Conservation (phyloP, 352 stramenopile species). For the Globisporangium uncinulatum region DNA sequence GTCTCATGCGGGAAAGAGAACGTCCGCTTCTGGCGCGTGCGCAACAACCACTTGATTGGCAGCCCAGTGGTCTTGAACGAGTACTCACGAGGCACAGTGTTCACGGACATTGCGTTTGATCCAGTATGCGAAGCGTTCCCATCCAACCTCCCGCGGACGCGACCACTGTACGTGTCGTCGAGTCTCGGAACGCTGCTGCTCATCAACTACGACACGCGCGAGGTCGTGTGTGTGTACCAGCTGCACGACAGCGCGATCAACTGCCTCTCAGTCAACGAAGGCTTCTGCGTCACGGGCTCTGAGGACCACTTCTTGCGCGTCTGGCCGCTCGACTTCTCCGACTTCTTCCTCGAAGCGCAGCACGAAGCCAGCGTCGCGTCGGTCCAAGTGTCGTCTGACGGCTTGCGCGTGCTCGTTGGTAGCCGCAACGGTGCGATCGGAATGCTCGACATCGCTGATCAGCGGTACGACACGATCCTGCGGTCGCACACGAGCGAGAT, state of each 20-base stretch:
- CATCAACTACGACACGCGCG: slow-evolving; percentile 76
- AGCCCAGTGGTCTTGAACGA: slow-evolving; percentile 86
- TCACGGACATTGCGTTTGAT: slow-evolving; percentile 86
- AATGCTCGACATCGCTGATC: slow-evolving; percentile 76
- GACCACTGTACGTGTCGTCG: slow-evolving; percentile 75
- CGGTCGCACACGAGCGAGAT: slow-evolving; percentile 64
- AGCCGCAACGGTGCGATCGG: slow-evolving; percentile 74
- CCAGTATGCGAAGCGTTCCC: slow-evolving; percentile 46
- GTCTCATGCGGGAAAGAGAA: slow-evolving; percentile 90
- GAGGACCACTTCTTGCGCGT: slow-evolving; percentile 86
- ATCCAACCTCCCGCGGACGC: slow-evolving; percentile 41
- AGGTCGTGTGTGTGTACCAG: slow-evolving; percentile 87
- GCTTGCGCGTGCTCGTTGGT: slow-evolving; percentile 73
- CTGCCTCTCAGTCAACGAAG: slow-evolving; percentile 81
- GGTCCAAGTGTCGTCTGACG: slow-evolving; percentile 71
- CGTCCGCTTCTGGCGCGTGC: slow-evolving; percentile 88
- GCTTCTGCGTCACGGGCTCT: slow-evolving; percentile 86
- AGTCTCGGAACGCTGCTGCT: slow-evolving; percentile 71
- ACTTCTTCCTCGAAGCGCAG: slow-evolving; percentile 89
- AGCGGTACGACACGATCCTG: slow-evolving; percentile 78
- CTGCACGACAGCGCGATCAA: slow-evolving; percentile 85
- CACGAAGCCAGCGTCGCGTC: slow-evolving; percentile 66
- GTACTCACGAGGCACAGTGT: slow-evolving; percentile 80
- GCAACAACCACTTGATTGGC: slow-evolving; percentile 58
- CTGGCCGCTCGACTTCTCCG: slow-evolving; percentile 89